Percentiles rank a stretch among this genome's conserved stretches.
Conservation (phyloP, 306 rosid genomes). For the Gynostemma pentaphyllum region DNA sequence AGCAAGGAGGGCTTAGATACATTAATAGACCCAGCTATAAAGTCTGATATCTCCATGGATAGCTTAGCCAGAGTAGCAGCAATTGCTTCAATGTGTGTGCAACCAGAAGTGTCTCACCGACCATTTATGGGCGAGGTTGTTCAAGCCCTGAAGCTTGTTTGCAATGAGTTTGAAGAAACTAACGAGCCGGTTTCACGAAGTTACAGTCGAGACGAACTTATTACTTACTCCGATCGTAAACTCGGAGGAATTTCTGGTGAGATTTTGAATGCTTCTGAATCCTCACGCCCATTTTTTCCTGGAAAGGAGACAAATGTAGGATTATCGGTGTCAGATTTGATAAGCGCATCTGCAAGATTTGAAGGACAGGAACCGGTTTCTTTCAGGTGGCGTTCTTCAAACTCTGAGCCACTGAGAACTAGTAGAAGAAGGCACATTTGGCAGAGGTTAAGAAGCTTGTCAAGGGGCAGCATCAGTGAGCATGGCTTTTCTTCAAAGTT, state of each 20-base stretch:
- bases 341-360: constrained; percentile 28
- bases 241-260: constrained; percentile 14
- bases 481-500: constrained; percentile 50
- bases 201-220: constrained; percentile 34
- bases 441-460: constrained; percentile 52
- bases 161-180: constrained; percentile 64
- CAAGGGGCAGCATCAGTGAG: constrained; percentile 69
- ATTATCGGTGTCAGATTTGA: constrained; percentile 41
- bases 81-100: constrained; percentile 95
- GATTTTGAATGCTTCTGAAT: constrained; percentile 7
- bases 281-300: constrained; percentile 20
- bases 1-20: constrained; percentile 56
- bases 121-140: constrained; percentile 99
- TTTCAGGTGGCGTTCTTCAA: constrained; percentile 59
- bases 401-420: constrained; percentile 47
- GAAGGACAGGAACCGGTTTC: constrained; percentile 45
- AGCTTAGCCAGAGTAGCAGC: constrained; percentile 78
- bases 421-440: constrained; percentile 52
- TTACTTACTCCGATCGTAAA: constrained; percentile 20
- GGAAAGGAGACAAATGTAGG: constrained; percentile 15
- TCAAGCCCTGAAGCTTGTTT: constrained; percentile 89
- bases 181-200: constrained; percentile 30
- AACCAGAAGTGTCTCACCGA: constrained; percentile 86
- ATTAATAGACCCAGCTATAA: constrained; percentile 58
- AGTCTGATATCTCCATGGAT: constrained; percentile 35